Conservation (phyloP, 257 asterid genomes). For the Plectranthus barbatus region DNA sequence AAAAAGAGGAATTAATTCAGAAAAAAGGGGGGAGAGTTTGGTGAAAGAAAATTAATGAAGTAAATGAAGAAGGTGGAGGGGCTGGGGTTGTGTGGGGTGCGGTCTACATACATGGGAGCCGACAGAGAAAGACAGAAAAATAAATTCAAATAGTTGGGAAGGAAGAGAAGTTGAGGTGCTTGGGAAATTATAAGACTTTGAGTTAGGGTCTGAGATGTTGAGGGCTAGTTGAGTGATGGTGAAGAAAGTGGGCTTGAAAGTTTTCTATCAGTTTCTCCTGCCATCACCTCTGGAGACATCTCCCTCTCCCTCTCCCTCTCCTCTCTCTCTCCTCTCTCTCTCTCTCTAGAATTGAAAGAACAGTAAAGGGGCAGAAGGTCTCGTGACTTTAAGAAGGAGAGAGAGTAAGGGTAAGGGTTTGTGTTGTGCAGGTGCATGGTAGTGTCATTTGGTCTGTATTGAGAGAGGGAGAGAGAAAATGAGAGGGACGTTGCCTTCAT, state of each 20-base stretch:
- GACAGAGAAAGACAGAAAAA: conserved; percentile 47
- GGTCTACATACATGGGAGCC: conserved; percentile 57
- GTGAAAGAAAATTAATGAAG: background rate
- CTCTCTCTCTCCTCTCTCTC: conserved; percentile 29
- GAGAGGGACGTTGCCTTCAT: conserved; percentile 50
- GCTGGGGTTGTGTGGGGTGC: conserved; percentile 32
- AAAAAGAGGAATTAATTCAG: background rate
- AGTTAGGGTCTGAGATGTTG: conserved; percentile 45
- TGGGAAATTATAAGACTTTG: conserved; percentile 38
- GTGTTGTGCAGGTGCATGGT: conserved; percentile 26
- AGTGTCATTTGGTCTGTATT: conserved; percentile 24
- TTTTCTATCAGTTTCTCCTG: conserved; percentile 56
- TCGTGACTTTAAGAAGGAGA: conserved; percentile 60
- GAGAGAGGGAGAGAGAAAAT: conserved; percentile 18
- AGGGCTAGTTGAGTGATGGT: conserved; percentile 54
- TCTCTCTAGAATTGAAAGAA: conserved; percentile 45
- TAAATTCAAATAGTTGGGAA: conserved; percentile 16
- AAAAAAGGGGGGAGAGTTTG: background rate
- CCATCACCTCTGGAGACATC: too few relatives aligned
- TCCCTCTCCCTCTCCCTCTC: conserved; percentile 26
- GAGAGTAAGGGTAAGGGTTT: conserved; percentile 5
- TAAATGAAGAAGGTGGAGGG: background rate
- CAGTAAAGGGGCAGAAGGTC: conserved; percentile 39
- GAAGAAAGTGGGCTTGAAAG: conserved; percentile 51
- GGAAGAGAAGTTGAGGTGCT: conserved; percentile 24